Base-by-base conservation (phyloP, 495 filamentous ascomycete genomes). In the Annulohypoxylon bovei region DNA sequence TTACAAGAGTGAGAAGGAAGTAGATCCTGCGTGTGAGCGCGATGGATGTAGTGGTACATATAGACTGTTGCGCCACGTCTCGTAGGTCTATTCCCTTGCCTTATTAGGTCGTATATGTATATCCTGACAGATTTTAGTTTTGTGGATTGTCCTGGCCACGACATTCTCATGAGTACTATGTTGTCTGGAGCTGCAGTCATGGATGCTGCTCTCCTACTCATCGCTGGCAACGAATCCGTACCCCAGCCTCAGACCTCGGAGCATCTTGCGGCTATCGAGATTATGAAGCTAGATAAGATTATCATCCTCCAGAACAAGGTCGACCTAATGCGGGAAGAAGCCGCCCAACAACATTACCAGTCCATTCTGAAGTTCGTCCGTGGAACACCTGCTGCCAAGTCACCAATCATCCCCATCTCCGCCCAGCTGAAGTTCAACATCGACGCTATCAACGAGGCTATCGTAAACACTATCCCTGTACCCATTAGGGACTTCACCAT, bases 141-240 rank as follows among this genome's bases (percentile, higher is more conserved):
- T 80, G 96, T 99, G 62, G 95, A 99, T 81, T 99, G 95, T 87
- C 95, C 95, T 35, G 95, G 95, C 81, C 95, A 99, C 90, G 95
- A 99, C 83, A 99, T 99, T 93, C 93, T 99, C 76, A 99, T 99
- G 95, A 97, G 94, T 81, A 99, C 95, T 65, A 99, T 98, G 95
- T 90, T 98, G 82, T 99, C 95, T 78, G 96, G 95, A 76, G 95
- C 95, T 75, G 95, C 95, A 44, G 95, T 99, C 85, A 99, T 99
- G 95, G 95, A 99, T 80, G 95, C 95, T 53, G 96, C 96, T 32
- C 87, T 99, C 30, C 88, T 99, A 30, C 86, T 99, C 42, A 98
- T 99, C 78, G 96, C 95, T 66, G 96, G 95, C 83, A 99, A 99
- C 85, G 95, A 99, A 91, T 91, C 91, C 16, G 98, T 95, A 82